Percentiles rank a stretch among this genome's conserved stretches.
phyloP scores from a whole-genome alignment of 164 flowering plant genomes.

The Umbilicus rupestris region DNA sequence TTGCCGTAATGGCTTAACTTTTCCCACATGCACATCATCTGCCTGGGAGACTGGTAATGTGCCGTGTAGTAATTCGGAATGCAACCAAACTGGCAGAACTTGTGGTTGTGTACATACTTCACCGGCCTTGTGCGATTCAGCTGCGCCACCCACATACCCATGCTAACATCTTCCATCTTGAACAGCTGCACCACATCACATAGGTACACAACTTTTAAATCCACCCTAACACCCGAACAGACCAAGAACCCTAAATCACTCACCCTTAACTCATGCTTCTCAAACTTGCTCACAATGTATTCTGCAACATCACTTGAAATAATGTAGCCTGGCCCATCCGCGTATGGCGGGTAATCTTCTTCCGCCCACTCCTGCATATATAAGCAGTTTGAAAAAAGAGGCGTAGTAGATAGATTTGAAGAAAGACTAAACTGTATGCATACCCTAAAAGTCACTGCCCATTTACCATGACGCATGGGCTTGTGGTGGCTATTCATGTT shows the following conservation, averaged over 20 bases:
- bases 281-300: conserved; percentile 62
- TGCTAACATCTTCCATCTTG: conserved; percentile 86
- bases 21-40: conserved; percentile 78
- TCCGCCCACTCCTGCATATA: conserved; percentile 21
- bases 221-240: no score
- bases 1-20: conserved; percentile 32
- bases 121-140: conserved; percentile 52
- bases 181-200: conserved; percentile 37
- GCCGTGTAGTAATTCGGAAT: conserved; percentile 57
- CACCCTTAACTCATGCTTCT: conserved; percentile 65
- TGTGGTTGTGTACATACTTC: conserved; percentile 48
- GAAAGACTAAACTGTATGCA: not conserved
- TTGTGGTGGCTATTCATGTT: conserved; percentile 58
- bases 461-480: conserved; percentile 63
- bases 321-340: conserved; percentile 92
- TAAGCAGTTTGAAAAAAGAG: no score
- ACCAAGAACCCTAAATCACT: not conserved
- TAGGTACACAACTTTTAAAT: no score
- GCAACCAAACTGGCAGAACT: conserved; percentile 74
- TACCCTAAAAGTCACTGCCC: conserved; percentile 77
- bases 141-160: conserved; percentile 86
- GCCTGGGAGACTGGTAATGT: conserved; percentile 78
- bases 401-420: not conserved
- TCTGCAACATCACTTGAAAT: conserved; percentile 72
- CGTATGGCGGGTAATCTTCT: conserved; percentile 88